Base-by-base conservation (phyloP, 331 rosid genomes). In the Erythrophleum ivorense region DNA sequence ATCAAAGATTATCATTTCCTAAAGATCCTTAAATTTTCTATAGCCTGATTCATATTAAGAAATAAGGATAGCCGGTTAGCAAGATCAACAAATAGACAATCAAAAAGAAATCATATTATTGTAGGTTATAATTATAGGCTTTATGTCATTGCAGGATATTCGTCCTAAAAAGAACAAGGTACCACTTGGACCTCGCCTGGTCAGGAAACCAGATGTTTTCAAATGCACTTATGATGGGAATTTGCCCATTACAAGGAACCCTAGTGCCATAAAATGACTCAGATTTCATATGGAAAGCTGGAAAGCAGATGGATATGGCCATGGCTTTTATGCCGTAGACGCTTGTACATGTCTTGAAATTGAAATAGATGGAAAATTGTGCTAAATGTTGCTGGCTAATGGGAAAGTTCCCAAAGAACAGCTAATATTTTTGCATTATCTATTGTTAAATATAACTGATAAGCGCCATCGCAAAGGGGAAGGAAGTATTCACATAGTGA, bases 201-300 rank as follows among this genome's bases (percentile, higher is more conserved):
- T 75, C 0, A 75, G 78, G 78, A 84, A 79, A 79, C 88, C 88
- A 29, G 90, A 87, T 87, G 90, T 87, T 77, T 84, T 87, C 86
- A 87, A 87, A 82, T 84, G 90, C 76, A 87, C 83, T 71, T 87
- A 87, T 58, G 90, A 84, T 46, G 78, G 68, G 55, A 54, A 40
- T 57, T 57, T 75, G 68, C 78, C 78, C 52, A 57, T 70, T 9
- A 87, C 86, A 53, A 81, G 36, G 78, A 87, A 87, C 69, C 81
- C 68, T 0, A 43, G 83, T 70, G 81, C 83, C 13, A 62, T 71
- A 12, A 55, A 70, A 18, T 75, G 76, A 71, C 18, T 55, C 49
- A 5, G 4, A 34, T 70, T 54, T 11, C 34, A 10, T 9, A 59
- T 11, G 45, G 18, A 54, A 6, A 48, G 24, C 33, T 62, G 45